A percentile compares a stretch with the other conserved stretches of the same genome.
Evolutionary conservation across 1,284 basidiomycete genomes (phyloP).

Genomic region (Marasmius fiardii): DNA sequence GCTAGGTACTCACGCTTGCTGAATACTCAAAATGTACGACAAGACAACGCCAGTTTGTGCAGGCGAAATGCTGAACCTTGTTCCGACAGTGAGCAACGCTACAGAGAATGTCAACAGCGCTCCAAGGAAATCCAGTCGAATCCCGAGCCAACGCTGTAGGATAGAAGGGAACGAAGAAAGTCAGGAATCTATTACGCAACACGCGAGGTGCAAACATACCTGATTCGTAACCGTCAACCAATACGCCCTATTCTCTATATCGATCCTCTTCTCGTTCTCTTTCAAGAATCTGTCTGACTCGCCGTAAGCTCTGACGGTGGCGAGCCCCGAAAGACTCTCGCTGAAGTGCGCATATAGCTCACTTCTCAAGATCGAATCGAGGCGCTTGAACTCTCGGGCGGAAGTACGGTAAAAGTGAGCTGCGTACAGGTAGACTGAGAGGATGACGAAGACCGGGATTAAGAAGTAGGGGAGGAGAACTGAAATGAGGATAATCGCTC

Average conservation of each 20-base stretch:
- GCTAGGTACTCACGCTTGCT: conserved; percentile 45
- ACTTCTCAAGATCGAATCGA: conserved; percentile 58
- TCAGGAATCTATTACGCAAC: background rate
- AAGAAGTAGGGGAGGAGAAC: conserved; percentile 86
- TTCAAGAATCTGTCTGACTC: conserved; percentile 66
- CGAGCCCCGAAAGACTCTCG: conserved; percentile 83
- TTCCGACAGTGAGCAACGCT: conserved; percentile 74
- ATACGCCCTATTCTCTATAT: conserved; percentile 76
- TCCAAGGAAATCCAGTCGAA: conserved; percentile 85
- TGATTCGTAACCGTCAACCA: conserved; percentile 74
- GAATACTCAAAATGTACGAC: conserved; percentile 75
- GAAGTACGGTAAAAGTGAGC: conserved; percentile 85
- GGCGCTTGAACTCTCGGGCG: conserved; percentile 70
- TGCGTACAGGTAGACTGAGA: conserved; percentile 57
- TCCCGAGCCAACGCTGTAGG: conserved; percentile 78
- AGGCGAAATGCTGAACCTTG: conserved; percentile 73
- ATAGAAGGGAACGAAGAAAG: conserved; percentile 19
- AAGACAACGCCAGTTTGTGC: conserved; percentile 74
- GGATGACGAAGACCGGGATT: conserved; percentile 63
- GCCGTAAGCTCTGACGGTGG: conserved; percentile 86
- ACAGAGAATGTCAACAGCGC: conserved; percentile 76
- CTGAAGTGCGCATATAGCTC: conserved; percentile 86
- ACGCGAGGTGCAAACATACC: conserved; percentile 27
- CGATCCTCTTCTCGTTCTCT: conserved; percentile 77
- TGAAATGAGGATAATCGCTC: conserved; percentile 75